Conservation (phyloP, 2,329 filamentous ascomycete species). For the Cercospora brassicicola region DNA sequence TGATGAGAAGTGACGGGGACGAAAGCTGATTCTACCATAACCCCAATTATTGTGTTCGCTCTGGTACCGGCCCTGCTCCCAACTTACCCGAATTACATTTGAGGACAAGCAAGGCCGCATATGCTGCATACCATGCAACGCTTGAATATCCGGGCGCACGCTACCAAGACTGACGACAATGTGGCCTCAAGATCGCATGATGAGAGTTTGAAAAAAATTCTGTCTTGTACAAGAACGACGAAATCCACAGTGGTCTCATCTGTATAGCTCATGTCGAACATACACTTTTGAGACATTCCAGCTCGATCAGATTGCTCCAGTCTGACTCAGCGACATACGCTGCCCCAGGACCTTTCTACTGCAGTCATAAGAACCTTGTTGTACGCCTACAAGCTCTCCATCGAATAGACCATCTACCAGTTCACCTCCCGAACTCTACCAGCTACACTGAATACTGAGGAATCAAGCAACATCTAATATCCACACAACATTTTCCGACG, state of each 20-base stretch:
- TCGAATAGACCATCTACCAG: background rate
- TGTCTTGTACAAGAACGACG: background rate
- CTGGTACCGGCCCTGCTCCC: background rate
- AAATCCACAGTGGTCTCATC: background rate
- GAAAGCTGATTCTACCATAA: background rate
- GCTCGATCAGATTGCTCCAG: background rate
- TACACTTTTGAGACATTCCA: background rate
- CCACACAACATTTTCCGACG: background rate
- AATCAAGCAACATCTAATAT: background rate
- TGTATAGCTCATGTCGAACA: background rate
- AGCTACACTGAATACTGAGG: background rate
- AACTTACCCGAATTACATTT: background rate
- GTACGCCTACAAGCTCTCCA: background rate
- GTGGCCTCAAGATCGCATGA: background rate
- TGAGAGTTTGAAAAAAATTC: background rate
- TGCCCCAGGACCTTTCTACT: background rate
- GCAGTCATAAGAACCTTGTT: background rate
- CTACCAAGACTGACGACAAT: background rate
- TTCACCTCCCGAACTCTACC: background rate
- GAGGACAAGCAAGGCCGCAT: background rate
- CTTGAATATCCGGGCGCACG: background rate
- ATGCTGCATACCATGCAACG: background rate
- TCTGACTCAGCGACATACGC: background rate
- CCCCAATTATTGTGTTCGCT: background rate
- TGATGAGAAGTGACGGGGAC: background rate